Percentiles rank a stretch among this genome's conserved stretches.
Evolutionary conservation across 1,284 basidiomycete genomes (phyloP).

Genomic region (Cryptococcus deneoformans): DNA sequence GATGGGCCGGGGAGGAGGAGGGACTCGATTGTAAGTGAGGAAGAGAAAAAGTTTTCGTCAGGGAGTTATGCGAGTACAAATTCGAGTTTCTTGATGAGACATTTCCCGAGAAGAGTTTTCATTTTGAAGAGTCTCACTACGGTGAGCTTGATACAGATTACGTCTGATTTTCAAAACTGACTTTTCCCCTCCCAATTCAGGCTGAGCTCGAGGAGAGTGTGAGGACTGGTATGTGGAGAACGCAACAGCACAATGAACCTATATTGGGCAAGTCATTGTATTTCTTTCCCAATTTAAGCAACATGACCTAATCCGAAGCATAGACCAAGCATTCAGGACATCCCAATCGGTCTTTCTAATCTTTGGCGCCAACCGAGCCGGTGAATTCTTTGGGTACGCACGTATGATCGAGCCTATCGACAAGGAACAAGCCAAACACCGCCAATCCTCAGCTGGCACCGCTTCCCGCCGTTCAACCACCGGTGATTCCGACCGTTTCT

Average conservation of each 20-base stretch:
- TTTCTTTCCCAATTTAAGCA: neutral
- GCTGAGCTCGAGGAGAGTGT: slow-evolving; percentile 81
- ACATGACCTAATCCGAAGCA: neutral
- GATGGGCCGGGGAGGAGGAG: slow-evolving; percentile 23
- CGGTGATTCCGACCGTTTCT: slow-evolving; percentile 16
- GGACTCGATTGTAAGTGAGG: slow-evolving; percentile 15
- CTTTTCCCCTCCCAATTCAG: slow-evolving; percentile 44
- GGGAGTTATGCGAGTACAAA: slow-evolving; percentile 56
- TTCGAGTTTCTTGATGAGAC: slow-evolving; percentile 58
- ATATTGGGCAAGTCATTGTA: slow-evolving; percentile 53
- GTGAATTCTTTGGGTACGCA: slow-evolving; percentile 77
- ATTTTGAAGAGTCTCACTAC: slow-evolving; percentile 85
- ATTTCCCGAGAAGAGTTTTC: slow-evolving; percentile 86
- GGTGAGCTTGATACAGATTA: slow-evolving; percentile 51
- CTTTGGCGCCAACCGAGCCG: slow-evolving; percentile 86
- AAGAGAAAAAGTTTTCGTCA: slow-evolving; percentile 51
- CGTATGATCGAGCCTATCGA: slow-evolving; percentile 53
- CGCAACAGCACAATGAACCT: slow-evolving; percentile 88
- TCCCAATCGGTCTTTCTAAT: slow-evolving; percentile 81
- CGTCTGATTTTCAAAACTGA: neutral
- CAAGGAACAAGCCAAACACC: slow-evolving; percentile 25
- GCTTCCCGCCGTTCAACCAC: neutral
- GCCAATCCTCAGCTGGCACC: slow-evolving; percentile 3
- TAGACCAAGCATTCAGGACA: slow-evolving; percentile 84
- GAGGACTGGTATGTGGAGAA: slow-evolving; percentile 81